Percentiles rank a stretch among this genome's conserved stretches.
Evolutionary conservation across 1,139 yeast species (phyloP).

Genomic region (Yamadazyma trypodendri): DNA sequence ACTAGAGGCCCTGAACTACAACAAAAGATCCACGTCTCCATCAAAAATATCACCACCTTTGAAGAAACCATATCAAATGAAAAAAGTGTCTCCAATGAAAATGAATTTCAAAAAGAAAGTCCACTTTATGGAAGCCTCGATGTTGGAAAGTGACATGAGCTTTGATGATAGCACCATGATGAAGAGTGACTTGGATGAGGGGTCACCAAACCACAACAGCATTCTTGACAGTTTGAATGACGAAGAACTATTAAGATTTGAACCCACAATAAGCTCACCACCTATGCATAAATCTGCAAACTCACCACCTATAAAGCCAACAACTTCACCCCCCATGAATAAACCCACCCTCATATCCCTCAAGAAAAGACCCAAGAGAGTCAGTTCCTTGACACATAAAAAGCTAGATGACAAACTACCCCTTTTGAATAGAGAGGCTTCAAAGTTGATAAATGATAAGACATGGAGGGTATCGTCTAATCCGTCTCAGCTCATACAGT

Average conservation of each 20-base stretch:
- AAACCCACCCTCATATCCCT: slow-evolving; percentile 2
- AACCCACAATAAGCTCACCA: slow-evolving; percentile 33
- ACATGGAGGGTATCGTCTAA: slow-evolving; percentile 6
- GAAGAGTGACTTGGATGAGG: slow-evolving; percentile 26
- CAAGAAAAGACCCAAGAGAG: slow-evolving; percentile 9
- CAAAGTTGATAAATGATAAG: slow-evolving; percentile 10
- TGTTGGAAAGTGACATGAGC: slow-evolving; percentile 28
- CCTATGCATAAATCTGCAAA: too few species aligned
- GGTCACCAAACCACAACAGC: slow-evolving; percentile 25
- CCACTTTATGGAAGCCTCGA: slow-evolving; percentile 19
- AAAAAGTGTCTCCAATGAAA: slow-evolving; percentile 9
- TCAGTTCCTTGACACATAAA: slow-evolving; percentile 19
- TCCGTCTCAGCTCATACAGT: slow-evolving; percentile 17
- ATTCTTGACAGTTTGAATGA: slow-evolving; percentile 17
- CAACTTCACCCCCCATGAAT: slow-evolving; percentile 32
- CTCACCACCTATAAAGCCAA: slow-evolving; percentile 22
- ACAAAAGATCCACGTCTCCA: slow-evolving; percentile 31
- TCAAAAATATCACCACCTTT: slow-evolving; percentile 28
- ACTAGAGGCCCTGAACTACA: slow-evolving; percentile 8
- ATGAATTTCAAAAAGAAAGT: slow-evolving; percentile 26
- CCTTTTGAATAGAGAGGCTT: slow-evolving; percentile 36
- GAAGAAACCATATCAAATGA: slow-evolving; percentile 18
- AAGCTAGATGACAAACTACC: slow-evolving; percentile 23
- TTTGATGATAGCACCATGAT: slow-evolving; percentile 19
- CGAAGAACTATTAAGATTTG: slow-evolving; percentile 32